Evolutionary conservation across 768 basidiomycete genomes (phyloP), one percentile per base, ranked within the genome.

Genomic region (Amanita pallidorosea): DNA sequence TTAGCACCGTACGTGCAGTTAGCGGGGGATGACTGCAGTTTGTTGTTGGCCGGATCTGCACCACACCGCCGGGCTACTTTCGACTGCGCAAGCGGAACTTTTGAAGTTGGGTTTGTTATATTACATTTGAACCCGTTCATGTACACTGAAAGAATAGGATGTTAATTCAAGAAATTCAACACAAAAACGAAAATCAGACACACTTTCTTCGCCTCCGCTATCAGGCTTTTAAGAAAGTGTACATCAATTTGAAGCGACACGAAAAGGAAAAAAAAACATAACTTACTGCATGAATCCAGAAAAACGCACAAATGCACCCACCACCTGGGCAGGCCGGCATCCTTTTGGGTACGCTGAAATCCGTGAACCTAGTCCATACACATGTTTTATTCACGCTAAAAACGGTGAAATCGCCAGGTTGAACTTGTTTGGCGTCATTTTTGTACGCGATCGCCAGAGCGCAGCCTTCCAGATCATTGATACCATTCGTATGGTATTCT

Each of bases 381-480:
- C 85, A 87, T 0, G 79, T 82, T 44, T 83, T 81, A 59, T 88
- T 87, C 11, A 86, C 75, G 51, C 79, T 83, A 63, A 88, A 88
- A 9, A 88, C 68, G 0, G 79, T 74, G 58, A 88, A 82, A 64
- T 88, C 84, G 40, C 72, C 75, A 0, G 85, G 85, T 57, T 79
- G 63, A 6, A 89, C 74, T 0, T 72, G 56, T 0, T 61, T 65
- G 1, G 71, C 76, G 56, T 88, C 70, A 55, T 64, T 75, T 61
- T 85, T 81, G 68, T 91, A 88, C n/a, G 83, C 76, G 55, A 91
- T 88, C 0, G 77, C 85, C 29, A 91, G 67, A 0, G 75, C 78
- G 59, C 84, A 86, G 9, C 83, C 82, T 45, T 70, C 73, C 33
- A 81, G 62, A 56, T 83, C 81, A 48, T 70, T 61, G 0, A 73